Evolutionary conservation across 225 moss, liverwort and hornwort species (phyloP), one percentile per base, ranked within the genome.

Genomic region (Pleurozium schreberi): DNA sequence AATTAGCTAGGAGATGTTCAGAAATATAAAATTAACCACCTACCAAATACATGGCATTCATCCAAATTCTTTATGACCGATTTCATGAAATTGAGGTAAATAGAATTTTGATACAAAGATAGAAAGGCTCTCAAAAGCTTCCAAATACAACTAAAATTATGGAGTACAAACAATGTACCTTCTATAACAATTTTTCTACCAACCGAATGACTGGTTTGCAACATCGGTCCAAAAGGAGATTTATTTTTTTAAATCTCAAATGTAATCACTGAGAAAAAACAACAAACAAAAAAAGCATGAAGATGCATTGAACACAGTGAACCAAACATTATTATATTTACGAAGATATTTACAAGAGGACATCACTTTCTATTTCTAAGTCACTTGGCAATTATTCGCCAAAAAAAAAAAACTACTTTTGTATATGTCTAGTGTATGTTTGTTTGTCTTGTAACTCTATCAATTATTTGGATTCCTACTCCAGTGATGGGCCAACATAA

Each of bases 251-350:
- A 79, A 58, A 27, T 40, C 18, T 79, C 28, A 28, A 40, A 80
- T 1, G 0, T 7, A 80, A 2, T 58, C 80, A 58, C 1, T 53
- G 2, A 14, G 3, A 5, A 1, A 77, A 77, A 53, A 10, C 0
- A 6, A 53, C 15, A 36, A 77, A 38, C 38, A 16, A n/a, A n/a
- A n/a, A n/a, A 38, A 78, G 16, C 23, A 38, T 16, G 16, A 78
- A 78, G 26, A 78, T 26, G 16, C 78, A 55, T 38, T 55, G 55
- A 78, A 10, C 16, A 25, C n/a, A n/a, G n/a, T n/a, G 0, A 38
- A 38, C 10, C 38, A 60, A 42, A 18, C 42, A 42, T 30, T 19
- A 42, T 42, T 14, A 12, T 12, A 30, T 10, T 43, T 61, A 31
- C 13, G 19, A 42, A 20, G 12, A 60, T 14, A 81, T 42, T 60